Conservation (phyloP, 169 alveolate species). For the Besnoitia besnoiti region DNA sequence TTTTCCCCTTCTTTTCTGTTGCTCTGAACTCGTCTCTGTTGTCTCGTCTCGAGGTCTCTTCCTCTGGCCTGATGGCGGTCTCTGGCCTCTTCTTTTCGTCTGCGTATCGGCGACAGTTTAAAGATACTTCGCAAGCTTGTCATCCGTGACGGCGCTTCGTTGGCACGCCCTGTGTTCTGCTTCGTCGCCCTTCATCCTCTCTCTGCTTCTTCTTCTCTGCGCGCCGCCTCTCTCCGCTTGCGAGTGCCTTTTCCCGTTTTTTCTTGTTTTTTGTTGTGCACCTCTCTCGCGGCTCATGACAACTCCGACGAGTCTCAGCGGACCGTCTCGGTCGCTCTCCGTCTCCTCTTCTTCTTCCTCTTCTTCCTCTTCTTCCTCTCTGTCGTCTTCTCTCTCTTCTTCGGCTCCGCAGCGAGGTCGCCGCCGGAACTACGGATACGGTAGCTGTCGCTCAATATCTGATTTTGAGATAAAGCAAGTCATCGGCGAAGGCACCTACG, state of each 20-base stretch:
- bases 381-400: not conserved
- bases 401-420: not conserved
- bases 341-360: not conserved
- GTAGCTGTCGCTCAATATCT: constrained; percentile 32
- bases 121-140: not conserved
- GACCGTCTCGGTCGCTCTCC: not conserved
- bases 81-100: too few species aligned
- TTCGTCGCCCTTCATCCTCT: not conserved
- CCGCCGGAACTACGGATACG: not conserved
- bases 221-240: not conserved
- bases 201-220: not conserved
- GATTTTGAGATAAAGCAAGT: constrained; percentile 41
- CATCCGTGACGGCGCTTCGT: not conserved
- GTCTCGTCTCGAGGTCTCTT: too few species aligned
- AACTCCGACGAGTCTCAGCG: not conserved
- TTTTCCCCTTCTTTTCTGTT: too few species aligned
- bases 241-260: not conserved
- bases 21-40: too few species aligned
- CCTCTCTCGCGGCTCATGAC: not conserved
- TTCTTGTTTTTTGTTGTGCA: not conserved
- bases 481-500: constrained; percentile 61
- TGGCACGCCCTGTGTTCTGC: not conserved
- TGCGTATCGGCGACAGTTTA: too few species aligned
- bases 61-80: too few species aligned
- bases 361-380: constrained; percentile 8